These are phyloP conservation scores for Populus nigra DNA, from an alignment of 345 rosid genomes.

Conservation along the genomic window DNA sequence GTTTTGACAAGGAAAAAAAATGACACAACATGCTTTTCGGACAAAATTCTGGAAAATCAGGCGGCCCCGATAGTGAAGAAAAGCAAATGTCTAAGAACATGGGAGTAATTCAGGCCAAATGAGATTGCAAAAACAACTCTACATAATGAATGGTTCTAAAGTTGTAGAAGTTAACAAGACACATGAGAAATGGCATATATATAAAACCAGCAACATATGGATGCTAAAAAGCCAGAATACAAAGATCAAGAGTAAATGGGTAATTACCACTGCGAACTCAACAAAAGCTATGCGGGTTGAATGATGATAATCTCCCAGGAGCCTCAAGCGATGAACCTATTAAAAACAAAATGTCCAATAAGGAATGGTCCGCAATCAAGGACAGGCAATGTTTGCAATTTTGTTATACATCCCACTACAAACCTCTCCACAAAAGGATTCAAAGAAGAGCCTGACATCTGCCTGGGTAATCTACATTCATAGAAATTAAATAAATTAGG, in stretches of 20 bases:
- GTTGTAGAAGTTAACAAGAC: not conserved
- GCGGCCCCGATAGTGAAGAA: not conserved
- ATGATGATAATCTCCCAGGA: slow-evolving; percentile 87
- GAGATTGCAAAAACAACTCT: not conserved
- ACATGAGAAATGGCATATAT: not conserved
- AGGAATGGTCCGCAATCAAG: slow-evolving; percentile 5
- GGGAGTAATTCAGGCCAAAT: not conserved
- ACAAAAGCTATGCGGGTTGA: slow-evolving; percentile 95
- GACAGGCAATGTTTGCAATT: not conserved
- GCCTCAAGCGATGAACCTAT: slow-evolving; percentile 92
- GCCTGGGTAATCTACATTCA: slow-evolving; percentile 71
- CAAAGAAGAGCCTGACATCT: slow-evolving; percentile 80
- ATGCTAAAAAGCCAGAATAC: not conserved
- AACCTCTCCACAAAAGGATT: slow-evolving; percentile 90
- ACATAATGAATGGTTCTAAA: not conserved
- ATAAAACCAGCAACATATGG: not conserved
- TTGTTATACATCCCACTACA: slow-evolving; percentile 15
- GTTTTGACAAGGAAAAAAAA: not conserved
- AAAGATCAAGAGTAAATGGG: not conserved
- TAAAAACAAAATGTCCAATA: slow-evolving; percentile 1
- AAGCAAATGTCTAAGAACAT: not conserved
- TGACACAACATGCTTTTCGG: not conserved
- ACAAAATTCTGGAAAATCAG: not conserved
- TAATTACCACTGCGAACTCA: slow-evolving; percentile 72
- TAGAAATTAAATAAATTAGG: slow-evolving; percentile 18